Base-by-base conservation (phyloP, 164 flowering plant genomes). In the Vitis labrusca region DNA sequence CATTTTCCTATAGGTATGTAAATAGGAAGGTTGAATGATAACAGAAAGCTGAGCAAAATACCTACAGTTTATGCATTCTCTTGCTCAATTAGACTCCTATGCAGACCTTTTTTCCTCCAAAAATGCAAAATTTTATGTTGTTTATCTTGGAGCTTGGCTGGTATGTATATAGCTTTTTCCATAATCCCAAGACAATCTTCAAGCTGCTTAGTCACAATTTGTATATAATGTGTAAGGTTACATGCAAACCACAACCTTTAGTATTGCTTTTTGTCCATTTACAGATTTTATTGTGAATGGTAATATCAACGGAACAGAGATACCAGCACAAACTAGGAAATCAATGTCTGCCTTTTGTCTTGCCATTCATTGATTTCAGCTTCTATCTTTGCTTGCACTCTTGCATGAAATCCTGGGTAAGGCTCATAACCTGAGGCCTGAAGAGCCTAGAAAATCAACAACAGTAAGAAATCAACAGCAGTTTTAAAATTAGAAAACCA, bases 351-450 rank as follows among this genome's bases (percentile, higher is more conserved):
- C 64, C 74, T 77, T 66, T 72, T 77, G 0, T 74, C 76, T 66
- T 74, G 61, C 83, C 83, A 77, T 32, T 68, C 78, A 5, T 60
- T 63, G 49, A 71, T 71, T 32, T 80, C 74, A 13, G 69, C 62
- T 32, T 72, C 74, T 13, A 75, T 67, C 63, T 65, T 77, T 27
- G 76, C 74, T 64, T 72, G 58, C 9, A 77, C 83, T 53, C 44
- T 77, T 66, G 74, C 74, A 72, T 72, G 78, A 65, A 80, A 77
- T 23, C 78, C 78, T 2, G 80, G 78, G 61, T 77, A 80, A 14
- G 84, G 81, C 57, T 81, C 81, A 68, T 78, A 81, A 17, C 73
- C 73, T 30, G 67, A 64, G 3, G 16, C 50, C 16, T 73, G 75
- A 67, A 81, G 81, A 63, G 60, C 84, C 84, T 81, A 64, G 58